A percentile compares a stretch with the other conserved stretches of the same genome.
Evolutionary conservation across 1,284 basidiomycete species (phyloP).

Genomic region (Sporisorium graminicola): DNA sequence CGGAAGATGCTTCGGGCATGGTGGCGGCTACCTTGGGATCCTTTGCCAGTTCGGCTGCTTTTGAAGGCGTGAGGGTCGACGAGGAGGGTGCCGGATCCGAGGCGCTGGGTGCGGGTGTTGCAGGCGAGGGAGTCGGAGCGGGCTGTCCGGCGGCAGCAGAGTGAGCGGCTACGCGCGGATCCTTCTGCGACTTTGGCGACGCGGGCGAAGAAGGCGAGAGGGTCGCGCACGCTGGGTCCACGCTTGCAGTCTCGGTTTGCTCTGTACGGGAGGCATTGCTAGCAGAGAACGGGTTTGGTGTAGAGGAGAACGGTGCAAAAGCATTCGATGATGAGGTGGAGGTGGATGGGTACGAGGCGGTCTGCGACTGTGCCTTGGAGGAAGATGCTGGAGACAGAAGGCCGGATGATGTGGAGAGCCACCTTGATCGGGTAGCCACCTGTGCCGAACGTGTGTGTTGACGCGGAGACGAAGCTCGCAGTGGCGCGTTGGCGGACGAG

Average conservation of each 20-base stretch:
- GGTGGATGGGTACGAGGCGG: constrained; percentile 4
- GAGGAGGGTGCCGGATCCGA: constrained; percentile 30
- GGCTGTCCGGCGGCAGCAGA: constrained; percentile 20
- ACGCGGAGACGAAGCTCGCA: constrained; percentile 21
- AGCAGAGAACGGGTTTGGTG: neutral
- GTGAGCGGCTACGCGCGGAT: constrained; percentile 27
- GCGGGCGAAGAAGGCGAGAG: constrained; percentile 57
- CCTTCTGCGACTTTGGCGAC: constrained; percentile 50
- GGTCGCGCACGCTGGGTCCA: constrained; percentile 52
- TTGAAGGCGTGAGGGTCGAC: constrained; percentile 28
- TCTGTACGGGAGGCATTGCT: neutral
- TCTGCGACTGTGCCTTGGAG: constrained; percentile 16
- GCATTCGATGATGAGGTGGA: constrained; percentile 5
- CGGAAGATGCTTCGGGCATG: constrained; percentile 44
- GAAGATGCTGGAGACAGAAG: constrained; percentile 21
- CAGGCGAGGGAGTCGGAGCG: constrained; percentile 28
- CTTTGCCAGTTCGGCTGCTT: constrained; percentile 38
- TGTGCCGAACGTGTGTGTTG: neutral
- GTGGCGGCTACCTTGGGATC: constrained; percentile 44
- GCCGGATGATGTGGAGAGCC: constrained; percentile 15
- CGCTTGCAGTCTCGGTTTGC: constrained; percentile 24
- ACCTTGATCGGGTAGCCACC: constrained; percentile 2
- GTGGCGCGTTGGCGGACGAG: neutral
- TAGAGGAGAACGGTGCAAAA: constrained; percentile 10
- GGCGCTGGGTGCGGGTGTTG: constrained; percentile 35